These are phyloP conservation scores for Polytrichum formosum DNA, from an alignment of 225 moss, liverwort and hornwort genomes.

Conservation along the genomic window DNA sequence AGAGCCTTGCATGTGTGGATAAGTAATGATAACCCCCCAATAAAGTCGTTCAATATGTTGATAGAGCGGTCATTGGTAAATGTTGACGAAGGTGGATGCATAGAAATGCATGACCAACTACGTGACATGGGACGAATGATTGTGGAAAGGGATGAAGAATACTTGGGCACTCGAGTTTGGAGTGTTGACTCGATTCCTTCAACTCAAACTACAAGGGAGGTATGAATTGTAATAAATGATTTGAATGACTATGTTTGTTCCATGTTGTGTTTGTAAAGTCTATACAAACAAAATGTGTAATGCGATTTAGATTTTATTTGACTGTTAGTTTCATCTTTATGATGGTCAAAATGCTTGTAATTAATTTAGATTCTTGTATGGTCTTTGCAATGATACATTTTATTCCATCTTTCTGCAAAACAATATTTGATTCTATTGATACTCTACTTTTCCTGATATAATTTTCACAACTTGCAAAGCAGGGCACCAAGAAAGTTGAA, in stretches of 20 bases:
- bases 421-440: too few species aligned
- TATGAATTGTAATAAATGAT: background rate
- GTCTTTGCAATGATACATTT: background rate
- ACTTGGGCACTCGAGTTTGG: background rate
- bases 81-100: background rate
- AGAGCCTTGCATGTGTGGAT: background rate
- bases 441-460: too few species aligned
- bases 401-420: background rate
- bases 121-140: conserved; percentile 1
- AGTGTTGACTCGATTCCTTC: background rate
- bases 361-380: background rate
- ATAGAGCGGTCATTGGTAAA: background rate
- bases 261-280: background rate
- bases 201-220: background rate
- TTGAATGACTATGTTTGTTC: background rate
- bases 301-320: too few species aligned
- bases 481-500: too few species aligned
- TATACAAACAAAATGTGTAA: too few species aligned
- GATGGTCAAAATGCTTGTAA: background rate
- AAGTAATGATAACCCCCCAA: background rate
- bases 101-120: conserved; percentile 1
- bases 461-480: too few species aligned
- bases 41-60: background rate
- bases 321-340: background rate
- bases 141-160: background rate